A percentile compares a stretch with the other conserved stretches of the same genome.
phyloP scores from a whole-genome alignment of 345 rosid species.

The Excoecaria cochinchinensis region DNA sequence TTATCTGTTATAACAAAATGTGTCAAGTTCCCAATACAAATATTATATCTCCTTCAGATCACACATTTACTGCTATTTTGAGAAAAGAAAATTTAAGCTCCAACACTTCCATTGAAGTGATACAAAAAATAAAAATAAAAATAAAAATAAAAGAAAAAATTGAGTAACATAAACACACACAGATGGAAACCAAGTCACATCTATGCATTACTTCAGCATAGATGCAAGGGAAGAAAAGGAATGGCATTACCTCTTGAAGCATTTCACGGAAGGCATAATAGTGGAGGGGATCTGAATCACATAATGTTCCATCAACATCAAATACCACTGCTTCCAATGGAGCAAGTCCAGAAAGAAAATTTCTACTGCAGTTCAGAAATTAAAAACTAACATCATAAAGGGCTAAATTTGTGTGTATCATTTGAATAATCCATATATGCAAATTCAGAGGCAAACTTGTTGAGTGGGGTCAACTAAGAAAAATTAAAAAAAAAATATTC shows the following conservation, averaged over 20 bases:
- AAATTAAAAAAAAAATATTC: no score
- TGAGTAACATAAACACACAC: not conserved
- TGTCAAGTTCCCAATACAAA: not conserved
- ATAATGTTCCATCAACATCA: conserved; percentile 97
- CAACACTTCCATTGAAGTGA: not conserved
- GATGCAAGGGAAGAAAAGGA: not conserved
- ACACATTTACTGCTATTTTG: not conserved
- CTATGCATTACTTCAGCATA: not conserved
- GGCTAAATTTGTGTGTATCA: not conserved
- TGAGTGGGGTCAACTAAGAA: no score
- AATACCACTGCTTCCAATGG: conserved; percentile 80
- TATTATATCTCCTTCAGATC: not conserved
- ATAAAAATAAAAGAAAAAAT: no score
- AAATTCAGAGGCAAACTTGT: no score
- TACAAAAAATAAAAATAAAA: not conserved
- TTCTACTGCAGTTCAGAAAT: conserved; percentile 44
- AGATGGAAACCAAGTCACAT: not conserved
- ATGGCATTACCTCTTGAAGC: conserved; percentile 69
- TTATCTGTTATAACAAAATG: conserved; percentile 50
- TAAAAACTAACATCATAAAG: not conserved
- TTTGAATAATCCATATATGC: not conserved
- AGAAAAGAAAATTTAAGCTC: not conserved
- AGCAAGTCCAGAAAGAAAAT: conserved; percentile 55
- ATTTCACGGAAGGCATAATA: conserved; percentile 53
- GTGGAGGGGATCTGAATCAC: conserved; percentile 96